Evolutionary conservation across 352 stramenopile genomes (phyloP).

Genomic region (Pythium dissimile): DNA sequence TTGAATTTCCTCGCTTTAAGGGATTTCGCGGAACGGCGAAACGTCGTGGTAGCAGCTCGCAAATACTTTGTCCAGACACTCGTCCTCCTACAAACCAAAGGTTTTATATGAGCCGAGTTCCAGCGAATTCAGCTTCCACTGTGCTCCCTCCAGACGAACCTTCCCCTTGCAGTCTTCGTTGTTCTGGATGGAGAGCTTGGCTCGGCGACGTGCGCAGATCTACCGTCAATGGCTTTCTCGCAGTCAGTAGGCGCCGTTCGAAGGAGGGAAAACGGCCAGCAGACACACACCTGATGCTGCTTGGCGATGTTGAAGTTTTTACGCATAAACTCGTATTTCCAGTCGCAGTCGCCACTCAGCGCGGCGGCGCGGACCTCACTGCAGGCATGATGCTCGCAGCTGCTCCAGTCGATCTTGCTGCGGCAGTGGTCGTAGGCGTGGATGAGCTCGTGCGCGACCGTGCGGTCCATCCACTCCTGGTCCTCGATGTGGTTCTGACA

Average conservation of each 20-base stretch:
- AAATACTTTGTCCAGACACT: conserved; percentile 84
- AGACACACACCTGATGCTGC: conserved; percentile 79
- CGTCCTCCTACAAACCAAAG: conserved; percentile 54
- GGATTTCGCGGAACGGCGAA: conserved; percentile 80
- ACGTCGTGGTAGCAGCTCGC: conserved; percentile 84
- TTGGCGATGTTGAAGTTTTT: conserved; percentile 89
- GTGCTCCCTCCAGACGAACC: no score
- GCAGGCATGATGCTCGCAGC: conserved; percentile 91
- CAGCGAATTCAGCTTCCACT: no score
- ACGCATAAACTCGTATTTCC: conserved; percentile 90
- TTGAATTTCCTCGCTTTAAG: no score
- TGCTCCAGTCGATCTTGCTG: conserved; percentile 91
- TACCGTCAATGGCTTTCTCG: conserved; percentile 18
- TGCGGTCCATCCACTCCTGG: conserved; percentile 91
- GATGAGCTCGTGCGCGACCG: conserved; percentile 91
- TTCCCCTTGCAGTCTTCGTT: conserved; percentile 62
- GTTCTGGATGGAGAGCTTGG: conserved; percentile 62
- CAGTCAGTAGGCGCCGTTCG: background rate
- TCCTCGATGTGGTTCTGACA: conserved; percentile 91
- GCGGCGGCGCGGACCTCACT: conserved; percentile 85
- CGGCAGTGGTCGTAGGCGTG: conserved; percentile 93
- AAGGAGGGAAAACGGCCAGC: background rate
- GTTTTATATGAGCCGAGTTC: background rate
- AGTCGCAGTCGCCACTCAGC: conserved; percentile 89
- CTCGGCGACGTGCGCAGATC: conserved; percentile 87